phyloP scores from a whole-genome alignment of 768 basidiomycete genomes.

The Serpula lacrymans region DNA sequence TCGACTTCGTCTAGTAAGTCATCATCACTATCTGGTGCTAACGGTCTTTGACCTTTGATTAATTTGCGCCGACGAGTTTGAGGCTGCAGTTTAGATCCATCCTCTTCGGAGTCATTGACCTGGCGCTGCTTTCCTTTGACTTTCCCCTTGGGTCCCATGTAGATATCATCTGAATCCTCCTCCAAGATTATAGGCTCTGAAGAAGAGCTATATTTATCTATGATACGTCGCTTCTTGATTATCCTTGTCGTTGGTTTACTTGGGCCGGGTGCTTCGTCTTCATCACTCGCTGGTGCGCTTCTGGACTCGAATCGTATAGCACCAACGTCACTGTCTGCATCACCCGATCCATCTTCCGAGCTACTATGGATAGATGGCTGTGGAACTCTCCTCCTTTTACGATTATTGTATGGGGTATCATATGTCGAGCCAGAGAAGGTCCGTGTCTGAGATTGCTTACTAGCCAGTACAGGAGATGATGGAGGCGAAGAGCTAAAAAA shows the following conservation, averaged over 20 bases:
- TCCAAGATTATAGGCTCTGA: constrained; percentile 11
- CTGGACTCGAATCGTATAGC: constrained; percentile 49
- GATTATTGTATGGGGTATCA: constrained; percentile 4
- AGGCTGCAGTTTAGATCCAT: no score
- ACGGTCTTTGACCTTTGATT: constrained; percentile 40
- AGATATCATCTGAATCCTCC: constrained; percentile 18
- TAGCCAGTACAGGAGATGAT: constrained; percentile 10
- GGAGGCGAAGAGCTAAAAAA: constrained; percentile 29
- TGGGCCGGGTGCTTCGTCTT: constrained; percentile 22
- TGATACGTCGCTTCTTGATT: constrained; percentile 11
- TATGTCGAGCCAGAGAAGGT: background rate
- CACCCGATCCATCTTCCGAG: constrained; percentile 19
- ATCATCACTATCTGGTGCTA: constrained; percentile 40
- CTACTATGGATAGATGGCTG: constrained; percentile 9
- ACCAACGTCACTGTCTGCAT: constrained; percentile 43
- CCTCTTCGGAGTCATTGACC: constrained; percentile 33
- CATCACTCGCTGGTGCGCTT: constrained; percentile 16
- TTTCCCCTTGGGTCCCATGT: constrained; percentile 15
- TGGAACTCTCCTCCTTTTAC: constrained; percentile 12
- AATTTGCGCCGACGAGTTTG: constrained; percentile 37
- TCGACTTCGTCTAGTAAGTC: constrained; percentile 50
- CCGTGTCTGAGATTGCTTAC: constrained; percentile 4
- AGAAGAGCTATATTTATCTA: constrained; percentile 3
- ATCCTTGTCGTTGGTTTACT: constrained; percentile 12
- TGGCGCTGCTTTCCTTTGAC: constrained; percentile 17